Base-by-base conservation (phyloP, 306 rosid genomes). In the Mucuna pruriens region DNA sequence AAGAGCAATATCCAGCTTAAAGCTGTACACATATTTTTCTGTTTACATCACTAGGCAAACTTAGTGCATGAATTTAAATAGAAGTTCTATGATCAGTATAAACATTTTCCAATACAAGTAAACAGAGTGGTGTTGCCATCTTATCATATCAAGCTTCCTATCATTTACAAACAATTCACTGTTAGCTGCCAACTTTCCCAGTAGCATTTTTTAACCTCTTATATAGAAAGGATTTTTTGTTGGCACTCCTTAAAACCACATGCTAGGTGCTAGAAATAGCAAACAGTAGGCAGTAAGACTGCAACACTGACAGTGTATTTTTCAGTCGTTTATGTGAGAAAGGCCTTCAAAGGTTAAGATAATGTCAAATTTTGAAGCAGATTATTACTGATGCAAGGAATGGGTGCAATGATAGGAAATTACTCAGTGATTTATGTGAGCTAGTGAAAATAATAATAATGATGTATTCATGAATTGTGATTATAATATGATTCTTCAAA, bases 321-420 rank as follows among this genome's bases (percentile, higher is more conserved):
- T 62, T 61, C 61, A 63, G 44, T 62, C 5, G 20, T 69, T 68
- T 69, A 69, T 29, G 68, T 7, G 44, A 26, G 64, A 73, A 79
- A 61, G 80, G 42, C 52, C 54, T 65, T 60, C 45, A 80, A 55
- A 84, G 79, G 70, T 7, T 17, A 73, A 60, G 15, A 54, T 63
- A 57, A 23, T 49, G 5, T 25, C 23, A 75, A 69, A 19, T 72
- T 55, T 45, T 54, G 49, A 52, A 71, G 71, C 69, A 63, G 33
- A 62, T 23, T 71, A 71, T 77, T 40, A 40, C 36, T 7, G 62
- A 63, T 71, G 61, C 76, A 84, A 36, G 45, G 46, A 16, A 77
- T 52, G 77, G 67, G 29, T 1, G 12, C 34, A 72, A 57, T 49
- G 75, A 81, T 25, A 1, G 46, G 17, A 36, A 63, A 51, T 20